phyloP scores from a whole-genome alignment of 2,329 filamentous ascomycete genomes.

The Colletotrichum tanaceti region DNA sequence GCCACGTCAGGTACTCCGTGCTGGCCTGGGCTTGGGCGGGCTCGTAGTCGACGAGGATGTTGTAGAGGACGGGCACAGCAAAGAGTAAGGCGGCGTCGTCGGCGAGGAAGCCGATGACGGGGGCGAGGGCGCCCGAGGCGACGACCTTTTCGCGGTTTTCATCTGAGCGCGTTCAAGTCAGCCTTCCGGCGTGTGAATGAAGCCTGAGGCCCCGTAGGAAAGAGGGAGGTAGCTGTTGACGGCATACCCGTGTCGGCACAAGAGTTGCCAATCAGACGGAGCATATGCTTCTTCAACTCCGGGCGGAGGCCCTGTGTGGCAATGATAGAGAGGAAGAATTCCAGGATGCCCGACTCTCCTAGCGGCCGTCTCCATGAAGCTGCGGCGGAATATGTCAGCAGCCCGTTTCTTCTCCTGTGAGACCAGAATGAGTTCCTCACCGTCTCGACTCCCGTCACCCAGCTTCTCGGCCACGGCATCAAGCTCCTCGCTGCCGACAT shows the following conservation, averaged over 20 bases:
- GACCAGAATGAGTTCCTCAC: slow-evolving; percentile 53
- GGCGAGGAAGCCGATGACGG: slow-evolving; percentile 61
- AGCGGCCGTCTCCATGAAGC: slow-evolving; percentile 67
- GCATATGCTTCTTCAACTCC: slow-evolving; percentile 63
- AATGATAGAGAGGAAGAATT: slow-evolving; percentile 65
- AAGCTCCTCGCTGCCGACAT: slow-evolving; percentile 55
- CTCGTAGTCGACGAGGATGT: slow-evolving; percentile 72
- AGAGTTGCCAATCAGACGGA: slow-evolving; percentile 71
- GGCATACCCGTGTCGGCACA: slow-evolving; percentile 68
- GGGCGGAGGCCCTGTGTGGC: slow-evolving; percentile 52
- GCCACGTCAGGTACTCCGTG: slow-evolving; percentile 60
- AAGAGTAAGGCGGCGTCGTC: slow-evolving; percentile 62
- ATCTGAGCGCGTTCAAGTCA: slow-evolving; percentile 52
- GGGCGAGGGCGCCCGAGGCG: slow-evolving; percentile 58
- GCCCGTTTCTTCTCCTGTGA: not conserved
- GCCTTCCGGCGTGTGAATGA: not conserved
- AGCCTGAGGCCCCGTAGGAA: not conserved
- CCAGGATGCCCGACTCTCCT: slow-evolving; percentile 68
- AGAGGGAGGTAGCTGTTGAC: slow-evolving; percentile 1
- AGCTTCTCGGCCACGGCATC: slow-evolving; percentile 63
- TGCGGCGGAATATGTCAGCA: slow-evolving; percentile 46
- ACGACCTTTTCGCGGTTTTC: slow-evolving; percentile 69
- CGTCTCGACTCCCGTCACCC: slow-evolving; percentile 66
- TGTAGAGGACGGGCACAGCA: slow-evolving; percentile 70
- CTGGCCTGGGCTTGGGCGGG: slow-evolving; percentile 68